phyloP scores from a whole-genome alignment of 1,284 basidiomycete genomes.

The Ceratobasidium sp. region DNA sequence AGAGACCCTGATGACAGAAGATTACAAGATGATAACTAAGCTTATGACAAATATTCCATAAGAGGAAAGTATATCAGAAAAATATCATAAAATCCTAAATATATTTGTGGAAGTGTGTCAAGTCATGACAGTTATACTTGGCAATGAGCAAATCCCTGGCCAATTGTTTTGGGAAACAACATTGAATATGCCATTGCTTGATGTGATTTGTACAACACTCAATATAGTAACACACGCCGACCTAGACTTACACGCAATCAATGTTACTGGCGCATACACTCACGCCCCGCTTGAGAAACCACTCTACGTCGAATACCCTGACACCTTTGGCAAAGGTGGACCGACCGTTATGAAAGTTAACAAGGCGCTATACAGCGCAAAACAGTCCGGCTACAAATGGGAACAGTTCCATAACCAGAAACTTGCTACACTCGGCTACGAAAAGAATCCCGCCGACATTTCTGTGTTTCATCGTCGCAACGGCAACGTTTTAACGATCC shows the following conservation, averaged over 20 bases:
- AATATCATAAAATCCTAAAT: too few species aligned
- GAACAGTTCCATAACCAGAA: constrained; percentile 15
- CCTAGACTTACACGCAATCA: constrained; percentile 11
- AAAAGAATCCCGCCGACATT: neutral
- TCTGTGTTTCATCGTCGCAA: neutral
- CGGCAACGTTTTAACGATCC: neutral
- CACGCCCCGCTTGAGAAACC: constrained; percentile 6
- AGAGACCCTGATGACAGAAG: too few species aligned
- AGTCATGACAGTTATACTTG: constrained; percentile 1
- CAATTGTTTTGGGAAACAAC: constrained; percentile 3
- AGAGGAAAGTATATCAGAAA: too few species aligned
- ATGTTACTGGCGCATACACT: neutral
- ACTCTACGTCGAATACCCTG: constrained; percentile 13
- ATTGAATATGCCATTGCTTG: neutral
- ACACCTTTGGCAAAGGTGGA: constrained; percentile 2
- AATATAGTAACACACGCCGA: neutral
- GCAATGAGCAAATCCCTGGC: constrained; percentile 19
- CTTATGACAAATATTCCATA: too few species aligned
- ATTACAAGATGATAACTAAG: too few species aligned
- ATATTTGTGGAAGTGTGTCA: too few species aligned
- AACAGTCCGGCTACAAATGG: neutral
- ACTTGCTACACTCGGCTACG: neutral
- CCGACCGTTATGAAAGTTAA: constrained; percentile 12
- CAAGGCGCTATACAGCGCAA: constrained; percentile 9
- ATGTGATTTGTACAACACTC: neutral